A percentile compares a stretch with the other conserved stretches of the same genome.
phyloP scores from a whole-genome alignment of 2,329 filamentous ascomycete species.

The Trichoderma citrinoviride region DNA sequence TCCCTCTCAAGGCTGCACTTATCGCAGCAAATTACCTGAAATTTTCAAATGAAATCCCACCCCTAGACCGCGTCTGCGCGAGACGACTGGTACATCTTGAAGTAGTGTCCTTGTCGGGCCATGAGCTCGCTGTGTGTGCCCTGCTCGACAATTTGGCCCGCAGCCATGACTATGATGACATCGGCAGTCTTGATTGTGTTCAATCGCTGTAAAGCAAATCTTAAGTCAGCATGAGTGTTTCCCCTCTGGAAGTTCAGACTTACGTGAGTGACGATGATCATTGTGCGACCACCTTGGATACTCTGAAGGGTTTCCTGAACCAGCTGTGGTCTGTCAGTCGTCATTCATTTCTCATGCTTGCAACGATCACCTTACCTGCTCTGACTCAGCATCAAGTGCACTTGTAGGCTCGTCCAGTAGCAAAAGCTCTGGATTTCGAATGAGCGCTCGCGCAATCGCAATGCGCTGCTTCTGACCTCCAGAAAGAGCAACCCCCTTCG shows the following conservation, averaged over 20 bases:
- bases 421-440: slow-evolving; percentile 29
- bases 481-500: slow-evolving; percentile 56
- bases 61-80: not conserved
- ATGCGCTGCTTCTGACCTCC: slow-evolving; percentile 57
- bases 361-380: slow-evolving; percentile 35
- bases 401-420: slow-evolving; percentile 58
- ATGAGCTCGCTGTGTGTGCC: slow-evolving; percentile 15
- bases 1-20: not conserved
- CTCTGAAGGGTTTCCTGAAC: slow-evolving; percentile 10
- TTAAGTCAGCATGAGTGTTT: not conserved
- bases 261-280: slow-evolving; percentile 14
- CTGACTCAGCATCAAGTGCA: slow-evolving; percentile 53
- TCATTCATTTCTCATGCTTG: not conserved
- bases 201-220: not conserved
- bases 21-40: not conserved
- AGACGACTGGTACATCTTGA: slow-evolving; percentile 15
- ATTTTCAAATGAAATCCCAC: not conserved
- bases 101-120: slow-evolving; percentile 8
- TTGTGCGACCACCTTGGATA: slow-evolving; percentile 1
- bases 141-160: slow-evolving; percentile 14
- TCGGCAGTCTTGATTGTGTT: slow-evolving; percentile 15
- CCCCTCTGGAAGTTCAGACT: not conserved
- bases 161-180: slow-evolving; percentile 8
- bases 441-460: slow-evolving; percentile 55
- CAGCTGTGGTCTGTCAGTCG: not conserved